Evolutionary conservation across 225 moss, liverwort and hornwort species (phyloP), one percentile per base, ranked within the genome.

Genomic region (Physcomitrellopsis africana): DNA sequence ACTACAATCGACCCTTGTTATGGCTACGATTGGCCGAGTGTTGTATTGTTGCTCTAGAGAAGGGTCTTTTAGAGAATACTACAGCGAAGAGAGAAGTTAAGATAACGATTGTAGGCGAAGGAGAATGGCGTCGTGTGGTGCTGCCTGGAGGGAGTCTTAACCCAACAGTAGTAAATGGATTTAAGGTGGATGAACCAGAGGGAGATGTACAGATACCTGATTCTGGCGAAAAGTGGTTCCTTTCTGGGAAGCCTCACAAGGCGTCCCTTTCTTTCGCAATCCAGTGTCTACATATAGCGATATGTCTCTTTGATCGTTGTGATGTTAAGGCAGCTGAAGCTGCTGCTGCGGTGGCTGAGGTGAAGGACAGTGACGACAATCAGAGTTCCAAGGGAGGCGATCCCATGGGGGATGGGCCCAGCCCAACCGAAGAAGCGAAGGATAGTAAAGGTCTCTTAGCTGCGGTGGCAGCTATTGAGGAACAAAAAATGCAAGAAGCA

Each of bases 251-350:
- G 82, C 78, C 86, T 47, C 87, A 89, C 69, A 93, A 90, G 79
- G 90, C 94, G 41, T 94, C 97, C 20, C 84, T 97, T 76, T 72
- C 93, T 14, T 97, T 92, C 72, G 92, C 94, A 51, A 86, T 90
- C 32, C 91, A 90, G 54, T 97, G 94, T 79, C 79, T 97, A 64
- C 87, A 84, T 41, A 85, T 71, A 13, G 89, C 91, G n/a, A 76
- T 93, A 56, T 85, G 82, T 66, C 85, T 97, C 51, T 86, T 94
- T 61, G 93, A 96, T 62, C 89, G 86, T 62, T 65, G 72, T 37
- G 94, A 91, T 63, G 88, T 86, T 11, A 91, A 89, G 84, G 90
- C 89, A 56, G 97, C 83, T 7, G 93, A 87, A 78, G 81, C 77
- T 13, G 89, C 80, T 15, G 85, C 78, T 46, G 86, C 86, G 58